These are phyloP conservation scores for Tetrapyrgos nigripes DNA, from an alignment of 1,284 basidiomycete species.

Conservation along the genomic window DNA sequence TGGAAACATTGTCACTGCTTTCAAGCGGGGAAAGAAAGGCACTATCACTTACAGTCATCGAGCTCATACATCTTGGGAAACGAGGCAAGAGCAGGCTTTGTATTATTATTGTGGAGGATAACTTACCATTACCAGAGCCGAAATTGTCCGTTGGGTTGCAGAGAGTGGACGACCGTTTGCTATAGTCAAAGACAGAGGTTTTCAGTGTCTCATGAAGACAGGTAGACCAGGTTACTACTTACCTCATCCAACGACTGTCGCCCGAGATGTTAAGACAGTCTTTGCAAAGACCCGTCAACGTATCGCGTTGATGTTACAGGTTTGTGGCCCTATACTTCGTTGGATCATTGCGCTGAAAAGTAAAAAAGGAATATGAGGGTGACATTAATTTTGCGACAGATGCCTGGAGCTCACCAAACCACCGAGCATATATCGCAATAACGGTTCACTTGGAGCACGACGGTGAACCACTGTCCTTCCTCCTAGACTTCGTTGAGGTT, in stretches of 20 bases:
- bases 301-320: not conserved
- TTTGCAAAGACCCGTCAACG: not conserved
- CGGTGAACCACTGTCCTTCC: not conserved
- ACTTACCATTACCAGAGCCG: not conserved
- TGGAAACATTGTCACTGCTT: constrained; percentile 21
- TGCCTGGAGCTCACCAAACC: constrained; percentile 2
- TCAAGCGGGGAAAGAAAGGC: constrained; percentile 16
- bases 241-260: not conserved
- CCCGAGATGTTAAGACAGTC: not conserved
- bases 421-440: not conserved
- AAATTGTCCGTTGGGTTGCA: not conserved
- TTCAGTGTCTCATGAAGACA: not conserved
- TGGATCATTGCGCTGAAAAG: no score
- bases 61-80: constrained; percentile 19
- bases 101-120: not conserved
- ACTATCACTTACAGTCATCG: constrained; percentile 23
- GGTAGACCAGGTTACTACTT: not conserved
- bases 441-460: not conserved
- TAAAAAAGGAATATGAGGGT: not conserved
- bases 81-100: not conserved
- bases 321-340: not conserved
- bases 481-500: constrained; percentile 1
- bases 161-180: not conserved
- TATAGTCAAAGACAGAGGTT: not conserved
- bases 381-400: not conserved